These are phyloP conservation scores for Lachnellula arida DNA, from an alignment of 2,329 filamentous ascomycete species.

Conservation along the genomic window DNA sequence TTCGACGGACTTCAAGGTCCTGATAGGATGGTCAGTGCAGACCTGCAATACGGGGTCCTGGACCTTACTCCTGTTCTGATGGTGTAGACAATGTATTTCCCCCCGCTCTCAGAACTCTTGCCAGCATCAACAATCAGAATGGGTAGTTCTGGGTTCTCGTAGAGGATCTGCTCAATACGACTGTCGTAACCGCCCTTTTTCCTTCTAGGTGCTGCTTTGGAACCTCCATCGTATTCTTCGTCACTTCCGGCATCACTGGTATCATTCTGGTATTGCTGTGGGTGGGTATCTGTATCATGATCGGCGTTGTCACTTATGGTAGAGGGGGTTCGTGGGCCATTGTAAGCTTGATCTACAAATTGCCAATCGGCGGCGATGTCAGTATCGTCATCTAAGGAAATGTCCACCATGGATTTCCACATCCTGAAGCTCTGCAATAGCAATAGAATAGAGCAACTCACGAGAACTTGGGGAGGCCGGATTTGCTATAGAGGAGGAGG, in stretches of 20 bases:
- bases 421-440: slow-evolving; percentile 22
- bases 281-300: slow-evolving; percentile 13
- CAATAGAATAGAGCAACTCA: slow-evolving; percentile 39
- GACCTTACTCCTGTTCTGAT: slow-evolving; percentile 79
- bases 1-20: slow-evolving; percentile 90
- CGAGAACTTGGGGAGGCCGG: slow-evolving; percentile 54
- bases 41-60: neutral
- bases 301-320: slow-evolving; percentile 61
- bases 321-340: slow-evolving; percentile 41
- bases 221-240: slow-evolving; percentile 41
- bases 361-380: slow-evolving; percentile 44
- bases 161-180: slow-evolving; percentile 93
- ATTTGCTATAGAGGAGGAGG: slow-evolving; percentile 54
- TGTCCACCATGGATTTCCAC: slow-evolving; percentile 32
- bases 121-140: slow-evolving; percentile 93
- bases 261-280: slow-evolving; percentile 27
- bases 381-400: slow-evolving; percentile 33
- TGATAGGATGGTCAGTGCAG: slow-evolving; percentile 36
- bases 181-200: slow-evolving; percentile 91
- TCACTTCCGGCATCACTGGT: slow-evolving; percentile 44
- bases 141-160: slow-evolving; percentile 85
- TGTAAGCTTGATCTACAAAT: slow-evolving; percentile 50
- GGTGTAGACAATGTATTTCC: slow-evolving; percentile 94
- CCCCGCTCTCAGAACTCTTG: slow-evolving; percentile 88
- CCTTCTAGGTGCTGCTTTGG: slow-evolving; percentile 46